Conservation (phyloP, 345 rosid species). For the Turritis glabra region DNA sequence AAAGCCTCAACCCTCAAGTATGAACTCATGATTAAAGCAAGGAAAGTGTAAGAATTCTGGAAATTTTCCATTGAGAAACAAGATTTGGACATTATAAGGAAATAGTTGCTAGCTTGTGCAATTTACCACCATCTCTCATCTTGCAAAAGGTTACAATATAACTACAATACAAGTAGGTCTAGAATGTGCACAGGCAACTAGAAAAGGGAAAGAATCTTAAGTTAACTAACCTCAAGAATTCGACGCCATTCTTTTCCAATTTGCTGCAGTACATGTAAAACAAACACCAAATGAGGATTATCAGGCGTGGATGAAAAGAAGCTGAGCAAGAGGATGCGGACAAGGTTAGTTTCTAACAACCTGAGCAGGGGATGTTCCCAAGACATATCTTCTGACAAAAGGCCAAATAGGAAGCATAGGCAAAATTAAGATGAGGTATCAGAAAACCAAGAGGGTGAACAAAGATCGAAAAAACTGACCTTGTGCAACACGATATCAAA, state of each 20-base stretch:
- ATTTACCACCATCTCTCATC: neutral
- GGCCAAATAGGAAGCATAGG: slow-evolving; percentile 8
- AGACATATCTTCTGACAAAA: slow-evolving; percentile 9
- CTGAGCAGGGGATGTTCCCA: slow-evolving; percentile 23
- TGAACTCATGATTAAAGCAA: neutral
- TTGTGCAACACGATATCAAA: slow-evolving; percentile 12
- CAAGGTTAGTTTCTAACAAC: slow-evolving; percentile 18
- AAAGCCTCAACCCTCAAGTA: neutral
- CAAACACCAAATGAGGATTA: neutral
- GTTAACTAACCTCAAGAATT: slow-evolving; percentile 9
- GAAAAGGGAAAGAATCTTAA: neutral
- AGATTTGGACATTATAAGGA: neutral
- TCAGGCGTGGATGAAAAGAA: neutral
- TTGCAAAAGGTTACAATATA: neutral
- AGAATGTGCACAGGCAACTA: neutral
- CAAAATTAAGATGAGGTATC: slow-evolving; percentile 5
- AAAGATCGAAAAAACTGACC: neutral
- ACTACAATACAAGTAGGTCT: neutral
- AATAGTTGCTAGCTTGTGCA: neutral
- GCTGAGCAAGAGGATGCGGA: neutral
- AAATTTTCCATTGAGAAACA: neutral
- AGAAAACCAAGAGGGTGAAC: neutral
- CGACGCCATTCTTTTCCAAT: slow-evolving; percentile 19
- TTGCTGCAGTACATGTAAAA: slow-evolving; percentile 13
- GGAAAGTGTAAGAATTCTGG: neutral